A percentile compares a stretch with the other conserved stretches of the same genome.
phyloP scores from a whole-genome alignment of 129 eudicot species.

The Saussurea involucrata region DNA sequence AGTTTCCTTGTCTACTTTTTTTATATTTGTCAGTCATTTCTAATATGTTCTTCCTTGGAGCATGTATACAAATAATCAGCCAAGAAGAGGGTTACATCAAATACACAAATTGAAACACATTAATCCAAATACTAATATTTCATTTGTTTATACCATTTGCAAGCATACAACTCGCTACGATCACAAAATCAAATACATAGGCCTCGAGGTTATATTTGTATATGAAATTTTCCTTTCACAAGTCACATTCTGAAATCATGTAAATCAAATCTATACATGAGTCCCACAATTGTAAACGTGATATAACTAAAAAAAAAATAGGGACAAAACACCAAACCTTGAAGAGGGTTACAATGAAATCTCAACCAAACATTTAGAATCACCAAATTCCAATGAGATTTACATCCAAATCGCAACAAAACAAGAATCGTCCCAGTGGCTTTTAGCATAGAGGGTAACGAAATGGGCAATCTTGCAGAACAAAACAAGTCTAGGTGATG shows the following conservation, averaged over 20 bases:
- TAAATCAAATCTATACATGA: background rate
- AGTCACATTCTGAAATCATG: background rate
- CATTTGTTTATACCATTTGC: background rate
- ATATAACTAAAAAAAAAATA: background rate
- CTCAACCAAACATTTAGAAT: background rate
- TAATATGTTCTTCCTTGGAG: background rate
- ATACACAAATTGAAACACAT: background rate
- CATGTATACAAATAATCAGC: background rate
- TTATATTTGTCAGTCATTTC: background rate
- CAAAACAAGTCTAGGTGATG: too few relatives aligned
- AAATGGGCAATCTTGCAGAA: too few relatives aligned
- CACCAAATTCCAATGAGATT: background rate
- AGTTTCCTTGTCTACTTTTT: background rate
- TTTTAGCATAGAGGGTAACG: too few relatives aligned
- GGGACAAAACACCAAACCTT: slow-evolving; percentile 5
- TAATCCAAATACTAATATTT: background rate
- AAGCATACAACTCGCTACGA: background rate
- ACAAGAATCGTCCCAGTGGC: background rate
- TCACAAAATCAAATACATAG: background rate
- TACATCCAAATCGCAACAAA: background rate
- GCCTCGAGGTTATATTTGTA: background rate
- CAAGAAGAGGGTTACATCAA: background rate
- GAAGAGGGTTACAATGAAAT: background rate
- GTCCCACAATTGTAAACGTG: background rate
- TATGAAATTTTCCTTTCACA: background rate